Base-by-base conservation (phyloP, 1,284 basidiomycete genomes). In the Ustilago crameri region DNA sequence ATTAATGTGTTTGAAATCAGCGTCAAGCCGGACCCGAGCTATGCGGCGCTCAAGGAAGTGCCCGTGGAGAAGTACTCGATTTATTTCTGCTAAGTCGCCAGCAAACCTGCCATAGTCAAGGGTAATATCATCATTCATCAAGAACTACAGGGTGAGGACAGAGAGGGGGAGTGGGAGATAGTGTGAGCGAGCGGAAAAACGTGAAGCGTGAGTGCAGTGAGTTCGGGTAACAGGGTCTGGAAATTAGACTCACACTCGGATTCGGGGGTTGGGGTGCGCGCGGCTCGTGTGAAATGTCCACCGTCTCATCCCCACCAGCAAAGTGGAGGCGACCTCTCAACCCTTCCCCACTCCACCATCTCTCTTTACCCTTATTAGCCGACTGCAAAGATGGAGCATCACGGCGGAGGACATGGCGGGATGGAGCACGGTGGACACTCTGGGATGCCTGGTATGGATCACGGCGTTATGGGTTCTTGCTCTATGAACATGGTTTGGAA, bases 401-500 rank as follows among this genome's bases (percentile, higher is more conserved):
- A n/a, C n/a, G n/a, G n/a, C 22, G 41, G 41, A 3, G 22, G 9
- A 23, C 56, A 66, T 26, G 56, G 63, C 8, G 63, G 56, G 2
- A 58, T 60, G 57, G 43, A 56, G 9, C 64, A 67, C 20, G 55
- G 51, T 1, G 55, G 53, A 30, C 30, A 30, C 12, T 30, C 30
- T 12, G 30, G 30, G 5, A 30, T 30, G 30, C 30, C 30, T 30
- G 30, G 30, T 5, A 52, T 48, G 53, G 51, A 45, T 9, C 53
- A 61, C n/a, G 60, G 55, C 10, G 64, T 5, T 2, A 51, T 50
- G 52, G 52, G 12, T 22, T 27, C 37, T 9, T 74, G 71, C 37
- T 48, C 41, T 9, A 74, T 74, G 71, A 52, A 43, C 44, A 74
- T 74, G 71, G 51, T 58, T 1, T 74, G 71, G 71, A 69, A 74